phyloP scores from a whole-genome alignment of 345 rosid species.

The Syzygium aromaticum region DNA sequence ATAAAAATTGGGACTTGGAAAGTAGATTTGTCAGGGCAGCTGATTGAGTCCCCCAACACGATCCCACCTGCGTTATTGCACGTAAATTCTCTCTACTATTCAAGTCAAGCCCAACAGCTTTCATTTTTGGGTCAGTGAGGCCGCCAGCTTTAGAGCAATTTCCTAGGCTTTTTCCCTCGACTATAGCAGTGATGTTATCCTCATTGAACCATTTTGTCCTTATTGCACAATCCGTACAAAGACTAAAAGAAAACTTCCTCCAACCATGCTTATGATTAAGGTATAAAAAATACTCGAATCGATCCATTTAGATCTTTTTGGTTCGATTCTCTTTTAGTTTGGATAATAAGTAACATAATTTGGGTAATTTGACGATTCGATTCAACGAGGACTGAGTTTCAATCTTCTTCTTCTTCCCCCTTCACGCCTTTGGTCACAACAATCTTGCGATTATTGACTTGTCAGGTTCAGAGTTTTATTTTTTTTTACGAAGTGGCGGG shows the following conservation, averaged over 20 bases:
- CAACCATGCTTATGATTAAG: no score
- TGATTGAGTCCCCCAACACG: neutral
- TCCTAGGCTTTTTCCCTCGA: neutral
- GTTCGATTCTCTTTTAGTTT: no score
- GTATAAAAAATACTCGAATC: no score
- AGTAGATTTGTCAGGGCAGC: neutral
- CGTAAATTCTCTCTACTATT: neutral
- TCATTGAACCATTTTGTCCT: neutral
- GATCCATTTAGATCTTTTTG: no score
- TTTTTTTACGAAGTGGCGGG: neutral
- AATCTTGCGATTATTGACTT: no score
- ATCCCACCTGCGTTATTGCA: neutral
- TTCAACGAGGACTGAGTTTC: no score
- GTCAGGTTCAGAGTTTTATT: neutral
- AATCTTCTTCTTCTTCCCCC: no score
- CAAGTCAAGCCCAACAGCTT: neutral
- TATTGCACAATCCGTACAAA: no score
- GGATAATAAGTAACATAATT: no score
- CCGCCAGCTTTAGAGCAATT: neutral
- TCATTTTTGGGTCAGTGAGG: neutral
- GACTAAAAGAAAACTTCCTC: no score
- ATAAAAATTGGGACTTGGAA: neutral
- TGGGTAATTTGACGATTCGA: no score
- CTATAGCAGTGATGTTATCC: neutral
- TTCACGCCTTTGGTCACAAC: no score